These are phyloP conservation scores for Candida chilensis DNA, from an alignment of 805 yeast species.

Conservation along the genomic window DNA sequence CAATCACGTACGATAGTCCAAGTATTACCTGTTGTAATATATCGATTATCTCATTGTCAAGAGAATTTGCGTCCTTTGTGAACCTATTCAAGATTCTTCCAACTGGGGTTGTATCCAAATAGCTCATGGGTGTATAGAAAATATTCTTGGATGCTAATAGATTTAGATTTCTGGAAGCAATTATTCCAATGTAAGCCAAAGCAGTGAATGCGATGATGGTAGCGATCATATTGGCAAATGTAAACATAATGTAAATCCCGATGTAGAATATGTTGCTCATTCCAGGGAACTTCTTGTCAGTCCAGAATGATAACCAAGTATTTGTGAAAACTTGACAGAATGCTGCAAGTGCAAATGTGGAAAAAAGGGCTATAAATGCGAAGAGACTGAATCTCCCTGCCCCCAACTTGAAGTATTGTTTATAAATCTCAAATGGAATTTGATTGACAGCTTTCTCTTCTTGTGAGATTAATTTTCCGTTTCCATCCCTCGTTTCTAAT, in stretches of 20 bases:
- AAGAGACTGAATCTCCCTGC: conserved; percentile 33
- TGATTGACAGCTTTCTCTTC: conserved; percentile 29
- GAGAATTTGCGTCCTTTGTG: conserved; percentile 78
- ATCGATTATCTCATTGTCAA: conserved; percentile 74
- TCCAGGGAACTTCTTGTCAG: conserved; percentile 38
- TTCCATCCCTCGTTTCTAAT: no score
- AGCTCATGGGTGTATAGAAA: conserved; percentile 74
- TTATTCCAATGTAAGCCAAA: conserved; percentile 39
- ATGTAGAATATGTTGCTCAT: conserved; percentile 51
- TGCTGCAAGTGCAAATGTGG: conserved; percentile 25
- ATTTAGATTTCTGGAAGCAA: conserved; percentile 52
- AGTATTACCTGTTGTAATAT: conserved; percentile 41
- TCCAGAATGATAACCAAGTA: conserved; percentile 85
- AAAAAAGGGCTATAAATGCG: conserved; percentile 16
- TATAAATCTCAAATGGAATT: conserved; percentile 20
- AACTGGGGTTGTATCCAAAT: conserved; percentile 79
- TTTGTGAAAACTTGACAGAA: conserved; percentile 53
- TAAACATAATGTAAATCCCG: conserved; percentile 61
- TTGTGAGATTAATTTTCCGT: conserved; percentile 28
- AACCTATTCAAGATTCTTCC: conserved; percentile 82
- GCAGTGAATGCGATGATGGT: conserved; percentile 31
- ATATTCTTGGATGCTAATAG: conserved; percentile 48
- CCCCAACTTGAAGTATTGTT: conserved; percentile 32
- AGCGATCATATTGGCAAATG: conserved; percentile 28
- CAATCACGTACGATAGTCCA: conserved; percentile 45